Conservation (phyloP, 768 basidiomycete species). For the Pisolithus albus region DNA sequence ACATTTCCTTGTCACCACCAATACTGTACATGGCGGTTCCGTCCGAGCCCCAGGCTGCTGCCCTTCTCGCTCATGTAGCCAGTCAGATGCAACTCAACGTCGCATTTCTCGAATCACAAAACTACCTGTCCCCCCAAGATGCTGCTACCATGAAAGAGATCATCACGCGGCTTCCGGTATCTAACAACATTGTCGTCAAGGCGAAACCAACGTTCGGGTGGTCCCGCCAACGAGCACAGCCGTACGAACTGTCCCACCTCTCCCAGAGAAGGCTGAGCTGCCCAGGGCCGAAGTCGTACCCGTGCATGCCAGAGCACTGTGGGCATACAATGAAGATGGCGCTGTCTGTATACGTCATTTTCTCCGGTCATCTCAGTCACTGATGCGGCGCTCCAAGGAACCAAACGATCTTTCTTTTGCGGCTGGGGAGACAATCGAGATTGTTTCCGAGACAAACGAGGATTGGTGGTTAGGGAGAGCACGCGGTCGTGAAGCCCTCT, state of each 20-base stretch:
- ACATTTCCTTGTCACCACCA: too few relatives aligned
- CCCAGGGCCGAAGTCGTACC: background rate
- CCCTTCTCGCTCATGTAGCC: slow-evolving; percentile 53
- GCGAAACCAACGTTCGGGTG: slow-evolving; percentile 9
- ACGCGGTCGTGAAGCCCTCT: slow-evolving; percentile 62
- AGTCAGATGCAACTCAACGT: slow-evolving; percentile 52
- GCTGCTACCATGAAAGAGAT: slow-evolving; percentile 36
- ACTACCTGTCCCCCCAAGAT: slow-evolving; percentile 45
- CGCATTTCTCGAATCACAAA: slow-evolving; percentile 49
- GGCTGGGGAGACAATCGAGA: slow-evolving; percentile 69
- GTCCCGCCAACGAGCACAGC: background rate
- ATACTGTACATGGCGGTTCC: slow-evolving; percentile 14
- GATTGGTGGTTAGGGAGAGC: slow-evolving; percentile 84
- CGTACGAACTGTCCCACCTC: slow-evolving; percentile 14
- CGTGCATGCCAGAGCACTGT: slow-evolving; percentile 47
- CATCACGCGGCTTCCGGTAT: slow-evolving; percentile 37
- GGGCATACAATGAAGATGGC: slow-evolving; percentile 62
- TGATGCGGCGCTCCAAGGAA: slow-evolving; percentile 42
- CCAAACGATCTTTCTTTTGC: slow-evolving; percentile 74
- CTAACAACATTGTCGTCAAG: slow-evolving; percentile 13
- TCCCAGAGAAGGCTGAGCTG: slow-evolving; percentile 8
- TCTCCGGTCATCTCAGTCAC: background rate
- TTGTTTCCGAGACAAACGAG: slow-evolving; percentile 70
- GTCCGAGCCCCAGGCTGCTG: slow-evolving; percentile 27
- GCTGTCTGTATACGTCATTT: slow-evolving; percentile 28